Percentiles rank a stretch among this genome's conserved stretches.
Evolutionary conservation across 805 yeast genomes (phyloP).

Genomic region (Novakomyces olei): DNA sequence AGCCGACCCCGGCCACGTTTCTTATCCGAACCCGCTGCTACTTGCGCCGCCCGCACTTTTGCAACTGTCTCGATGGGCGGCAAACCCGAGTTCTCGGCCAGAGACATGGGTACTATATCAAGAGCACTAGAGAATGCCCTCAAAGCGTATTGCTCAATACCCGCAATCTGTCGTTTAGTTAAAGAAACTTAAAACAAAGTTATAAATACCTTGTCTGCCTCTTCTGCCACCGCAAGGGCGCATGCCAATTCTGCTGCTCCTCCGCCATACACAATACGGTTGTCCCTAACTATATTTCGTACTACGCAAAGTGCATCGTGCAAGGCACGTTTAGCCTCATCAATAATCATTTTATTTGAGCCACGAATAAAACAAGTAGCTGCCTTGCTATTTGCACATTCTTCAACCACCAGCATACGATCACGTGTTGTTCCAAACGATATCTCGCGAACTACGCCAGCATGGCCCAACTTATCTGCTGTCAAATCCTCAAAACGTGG

Average conservation of each 20-base stretch:
- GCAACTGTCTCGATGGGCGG: slow-evolving; percentile 84
- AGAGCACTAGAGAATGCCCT: slow-evolving; percentile 82
- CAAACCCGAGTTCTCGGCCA: slow-evolving; percentile 92
- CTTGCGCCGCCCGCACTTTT: slow-evolving; percentile 61
- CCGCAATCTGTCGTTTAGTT: too few species aligned
- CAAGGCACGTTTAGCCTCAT: slow-evolving; percentile 86
- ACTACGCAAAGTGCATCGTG: slow-evolving; percentile 96
- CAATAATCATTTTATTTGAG: slow-evolving; percentile 91
- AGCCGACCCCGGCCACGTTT: slow-evolving; percentile 29
- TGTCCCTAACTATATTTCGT: slow-evolving; percentile 78
- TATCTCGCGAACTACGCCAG: slow-evolving; percentile 66
- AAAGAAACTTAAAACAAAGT: too few species aligned
- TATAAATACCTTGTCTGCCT: slow-evolving; percentile 79
- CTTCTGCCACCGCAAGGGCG: slow-evolving; percentile 73
- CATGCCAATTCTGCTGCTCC: slow-evolving; percentile 95
- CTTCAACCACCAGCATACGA: slow-evolving; percentile 85
- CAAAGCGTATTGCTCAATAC: slow-evolving; percentile 95
- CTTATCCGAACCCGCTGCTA: slow-evolving; percentile 38
- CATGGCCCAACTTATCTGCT: slow-evolving; percentile 61
- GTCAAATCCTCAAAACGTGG: slow-evolving; percentile 88
- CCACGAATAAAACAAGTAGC: slow-evolving; percentile 90
- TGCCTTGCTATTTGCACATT: slow-evolving; percentile 64
- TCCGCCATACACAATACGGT: slow-evolving; percentile 95
- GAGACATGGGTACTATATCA: slow-evolving; percentile 77
- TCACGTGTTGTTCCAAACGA: slow-evolving; percentile 94